phyloP scores from a whole-genome alignment of 2,329 filamentous ascomycete genomes.

The Colletotrichum sp. region DNA sequence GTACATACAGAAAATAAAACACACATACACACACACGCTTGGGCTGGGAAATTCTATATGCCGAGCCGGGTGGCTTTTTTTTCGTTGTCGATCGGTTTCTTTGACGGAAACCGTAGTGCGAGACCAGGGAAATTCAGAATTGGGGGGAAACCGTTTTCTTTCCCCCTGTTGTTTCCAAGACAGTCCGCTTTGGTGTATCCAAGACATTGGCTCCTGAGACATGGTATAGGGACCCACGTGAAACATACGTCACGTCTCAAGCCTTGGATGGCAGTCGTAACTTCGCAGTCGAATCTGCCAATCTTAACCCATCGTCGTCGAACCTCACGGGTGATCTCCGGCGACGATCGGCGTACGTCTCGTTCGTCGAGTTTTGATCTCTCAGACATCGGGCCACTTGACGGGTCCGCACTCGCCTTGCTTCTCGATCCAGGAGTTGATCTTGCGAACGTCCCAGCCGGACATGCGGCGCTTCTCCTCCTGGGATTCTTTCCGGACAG shows the following conservation, averaged over 20 bases:
- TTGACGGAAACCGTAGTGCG: background rate
- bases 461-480: constrained; percentile 37
- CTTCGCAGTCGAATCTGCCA: background rate
- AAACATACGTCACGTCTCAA: constrained; percentile 12
- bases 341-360: background rate
- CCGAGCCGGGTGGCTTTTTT: background rate
- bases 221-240: background rate
- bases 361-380: background rate
- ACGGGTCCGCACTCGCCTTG: constrained; percentile 39
- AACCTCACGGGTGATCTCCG: background rate
- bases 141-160: background rate
- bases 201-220: background rate
- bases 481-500: constrained; percentile 32
- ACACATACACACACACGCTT: background rate
- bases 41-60: background rate
- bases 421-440: constrained; percentile 42
- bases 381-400: constrained; percentile 32
- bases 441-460: constrained; percentile 47
- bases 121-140: background rate
- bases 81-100: background rate
- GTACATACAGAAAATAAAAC: background rate
- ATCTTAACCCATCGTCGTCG: background rate
- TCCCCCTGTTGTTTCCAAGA: background rate
- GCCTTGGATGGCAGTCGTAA: constrained; percentile 3
- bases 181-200: background rate